A percentile compares a stretch with the other conserved stretches of the same genome.
These are phyloP conservation scores for Nothophaeocryptopus gaeumannii DNA, from an alignment of 2,329 filamentous ascomycete species.

Conservation along the genomic window DNA sequence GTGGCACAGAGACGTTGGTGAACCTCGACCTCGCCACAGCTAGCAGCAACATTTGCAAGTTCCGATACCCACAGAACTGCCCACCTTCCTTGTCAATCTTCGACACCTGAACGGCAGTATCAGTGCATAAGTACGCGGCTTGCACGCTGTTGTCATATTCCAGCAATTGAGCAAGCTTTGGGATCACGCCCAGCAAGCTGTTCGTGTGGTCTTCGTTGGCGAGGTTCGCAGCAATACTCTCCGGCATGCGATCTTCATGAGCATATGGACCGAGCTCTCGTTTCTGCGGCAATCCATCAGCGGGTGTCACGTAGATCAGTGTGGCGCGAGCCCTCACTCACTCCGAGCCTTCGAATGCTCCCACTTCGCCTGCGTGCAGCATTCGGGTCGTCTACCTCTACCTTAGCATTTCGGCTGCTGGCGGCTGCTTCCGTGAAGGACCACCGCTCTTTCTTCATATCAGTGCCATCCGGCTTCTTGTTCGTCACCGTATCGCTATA, in stretches of 20 bases:
- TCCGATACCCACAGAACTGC: conserved; percentile 90
- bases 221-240: conserved; percentile 32
- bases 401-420: background rate
- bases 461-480: no score
- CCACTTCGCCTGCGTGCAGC: no score
- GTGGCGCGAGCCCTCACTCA: background rate
- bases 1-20: conserved; percentile 30
- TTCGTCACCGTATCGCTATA: no score
- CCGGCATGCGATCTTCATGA: conserved; percentile 45
- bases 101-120: conserved; percentile 71
- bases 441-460: no score
- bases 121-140: conserved; percentile 75
- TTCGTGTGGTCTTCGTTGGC: conserved; percentile 31
- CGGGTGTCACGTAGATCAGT: no score
- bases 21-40: conserved; percentile 28
- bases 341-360: conserved; percentile 4
- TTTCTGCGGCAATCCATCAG: conserved; percentile 32
- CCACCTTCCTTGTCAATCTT: conserved; percentile 71
- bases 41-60: conserved; percentile 77
- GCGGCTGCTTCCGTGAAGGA: background rate
- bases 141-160: conserved; percentile 61
- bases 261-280: conserved; percentile 45
- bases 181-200: conserved; percentile 41
- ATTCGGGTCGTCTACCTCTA: background rate
- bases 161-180: conserved; percentile 44